phyloP scores from a whole-genome alignment of 2,329 filamentous ascomycete species.

The Phialophora verrucosa region DNA sequence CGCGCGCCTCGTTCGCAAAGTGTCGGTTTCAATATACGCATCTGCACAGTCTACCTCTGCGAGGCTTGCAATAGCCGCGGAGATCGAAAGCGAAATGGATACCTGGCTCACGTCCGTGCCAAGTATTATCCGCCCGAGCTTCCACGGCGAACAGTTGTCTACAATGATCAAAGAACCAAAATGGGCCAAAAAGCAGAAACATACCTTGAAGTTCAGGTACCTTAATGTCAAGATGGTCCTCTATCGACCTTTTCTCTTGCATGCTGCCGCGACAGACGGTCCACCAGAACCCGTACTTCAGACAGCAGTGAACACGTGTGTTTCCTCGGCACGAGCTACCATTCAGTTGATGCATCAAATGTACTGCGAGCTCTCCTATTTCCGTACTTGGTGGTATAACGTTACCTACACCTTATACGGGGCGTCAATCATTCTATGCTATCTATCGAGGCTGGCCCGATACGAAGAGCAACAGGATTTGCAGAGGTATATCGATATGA shows the following conservation, averaged over 20 bases:
- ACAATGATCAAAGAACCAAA: constrained; percentile 45
- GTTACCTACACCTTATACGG: constrained; percentile 48
- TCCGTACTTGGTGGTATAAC: constrained; percentile 54
- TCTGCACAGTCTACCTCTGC: constrained; percentile 39
- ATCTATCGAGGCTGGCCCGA: constrained; percentile 43
- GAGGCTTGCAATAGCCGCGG: constrained; percentile 45
- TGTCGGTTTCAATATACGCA: background rate
- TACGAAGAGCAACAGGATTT: constrained; percentile 41
- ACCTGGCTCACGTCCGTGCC: constrained; percentile 46
- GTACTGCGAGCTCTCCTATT: constrained; percentile 48
- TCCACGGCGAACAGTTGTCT: constrained; percentile 27
- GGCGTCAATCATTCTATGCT: constrained; percentile 48
- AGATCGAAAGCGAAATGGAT: constrained; percentile 49
- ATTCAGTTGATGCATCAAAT: constrained; percentile 51
- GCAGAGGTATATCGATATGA: constrained; percentile 44
- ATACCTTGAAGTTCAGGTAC: constrained; percentile 50
- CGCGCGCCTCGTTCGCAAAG: background rate
- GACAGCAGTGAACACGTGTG: constrained; percentile 46
- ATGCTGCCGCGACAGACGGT: constrained; percentile 43
- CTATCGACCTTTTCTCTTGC: constrained; percentile 48
- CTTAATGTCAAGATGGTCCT: constrained; percentile 51
- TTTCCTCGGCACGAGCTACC: constrained; percentile 48
- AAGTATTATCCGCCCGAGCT: constrained; percentile 45
- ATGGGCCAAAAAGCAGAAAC: constrained; percentile 48
- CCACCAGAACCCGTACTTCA: constrained; percentile 42